Base-by-base conservation (phyloP, 2,329 filamentous ascomycete genomes). In the Sporothrix inflata region DNA sequence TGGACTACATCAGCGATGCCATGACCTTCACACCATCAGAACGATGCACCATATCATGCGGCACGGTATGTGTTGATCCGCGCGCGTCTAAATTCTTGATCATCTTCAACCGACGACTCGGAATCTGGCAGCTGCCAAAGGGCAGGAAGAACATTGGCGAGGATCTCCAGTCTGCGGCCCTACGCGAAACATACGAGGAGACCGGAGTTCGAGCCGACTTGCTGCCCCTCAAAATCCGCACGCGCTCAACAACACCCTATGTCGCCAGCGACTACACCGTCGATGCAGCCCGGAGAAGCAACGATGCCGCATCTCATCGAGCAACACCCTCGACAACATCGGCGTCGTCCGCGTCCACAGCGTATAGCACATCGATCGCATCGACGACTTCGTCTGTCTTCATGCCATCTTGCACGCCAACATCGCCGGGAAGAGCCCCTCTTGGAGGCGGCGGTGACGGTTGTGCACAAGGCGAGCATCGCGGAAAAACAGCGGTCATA, bases 291-390 rank as follows among this genome's bases (percentile, higher is more conserved):
- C 34, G 45, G 47, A 69, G 72, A 51, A 40, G 72, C 70, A 57
- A 65, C 38, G 63, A 45, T 14, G 11, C n/a, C 14, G 47, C 53
- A 12, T 21, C 45, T 27, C 71, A 72, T 47, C 45, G 47, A 94
- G 97, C 76, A 92, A 97, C 79, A 90, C 98, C 73, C 85, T 89
- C 7, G 94, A 98, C 79, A 94, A 94, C 38, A 87, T 97, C 65
- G 97, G 98, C 82, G 93, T 92, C 16, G 89, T 92, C 78, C 91
- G 94, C 76, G 84, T 70, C 67, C n/a, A 70, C 67, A 4, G 49
- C 38, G 1, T 55, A 66, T 27, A 72, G 66, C n/a, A 34, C 61
- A 38, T 73, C 71, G 16, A 34, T 42, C 27, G 19, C 27, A 34
- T 34, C 63, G n/a, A 65, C 69, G 7, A 12, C 21, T 19, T 53